These are phyloP conservation scores for Crithidia brevicula DNA, from an alignment of 208 protist species.

Conservation along the genomic window DNA sequence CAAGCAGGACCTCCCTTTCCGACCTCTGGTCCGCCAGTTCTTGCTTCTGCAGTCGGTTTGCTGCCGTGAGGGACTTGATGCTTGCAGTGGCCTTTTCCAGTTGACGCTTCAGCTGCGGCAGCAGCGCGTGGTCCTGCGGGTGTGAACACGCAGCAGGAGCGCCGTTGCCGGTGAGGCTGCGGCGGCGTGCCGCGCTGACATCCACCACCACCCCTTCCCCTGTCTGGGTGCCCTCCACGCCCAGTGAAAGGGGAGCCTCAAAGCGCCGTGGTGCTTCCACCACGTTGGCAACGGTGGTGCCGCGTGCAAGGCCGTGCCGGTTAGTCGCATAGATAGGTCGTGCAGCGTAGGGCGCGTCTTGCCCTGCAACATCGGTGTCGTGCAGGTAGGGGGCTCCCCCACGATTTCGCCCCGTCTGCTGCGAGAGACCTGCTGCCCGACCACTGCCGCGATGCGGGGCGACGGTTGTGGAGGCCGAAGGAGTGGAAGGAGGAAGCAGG, in stretches of 20 bases:
- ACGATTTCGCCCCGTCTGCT: background rate
- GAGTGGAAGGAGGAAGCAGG: background rate
- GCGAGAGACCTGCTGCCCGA: background rate
- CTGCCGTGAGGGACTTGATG: slow-evolving; percentile 6
- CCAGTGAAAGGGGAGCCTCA: slow-evolving; percentile 11
- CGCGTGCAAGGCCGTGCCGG: slow-evolving; percentile 17
- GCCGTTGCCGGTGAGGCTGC: slow-evolving; percentile 18
- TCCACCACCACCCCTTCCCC: slow-evolving; percentile 61
- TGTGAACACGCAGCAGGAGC: background rate
- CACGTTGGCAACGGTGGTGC: slow-evolving; percentile 2
- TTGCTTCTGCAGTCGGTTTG: slow-evolving; percentile 25
- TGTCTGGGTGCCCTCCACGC: slow-evolving; percentile 71
- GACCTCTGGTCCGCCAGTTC: slow-evolving; percentile 19
- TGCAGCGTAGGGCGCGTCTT: background rate
- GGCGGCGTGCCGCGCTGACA: slow-evolving; percentile 11
- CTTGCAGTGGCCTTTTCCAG: slow-evolving; percentile 17
- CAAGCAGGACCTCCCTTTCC: slow-evolving; percentile 8
- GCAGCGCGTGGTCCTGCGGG: slow-evolving; percentile 18
- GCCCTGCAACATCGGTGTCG: too few relatives aligned
- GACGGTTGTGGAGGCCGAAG: background rate
- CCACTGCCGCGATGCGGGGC: background rate
- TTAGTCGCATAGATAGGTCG: slow-evolving; percentile 2
- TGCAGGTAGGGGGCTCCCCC: background rate
- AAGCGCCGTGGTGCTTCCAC: slow-evolving; percentile 1
- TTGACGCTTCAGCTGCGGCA: slow-evolving; percentile 29